Conservation (phyloP, 1,139 yeast genomes). For the Yamadazyma trypodendri region DNA sequence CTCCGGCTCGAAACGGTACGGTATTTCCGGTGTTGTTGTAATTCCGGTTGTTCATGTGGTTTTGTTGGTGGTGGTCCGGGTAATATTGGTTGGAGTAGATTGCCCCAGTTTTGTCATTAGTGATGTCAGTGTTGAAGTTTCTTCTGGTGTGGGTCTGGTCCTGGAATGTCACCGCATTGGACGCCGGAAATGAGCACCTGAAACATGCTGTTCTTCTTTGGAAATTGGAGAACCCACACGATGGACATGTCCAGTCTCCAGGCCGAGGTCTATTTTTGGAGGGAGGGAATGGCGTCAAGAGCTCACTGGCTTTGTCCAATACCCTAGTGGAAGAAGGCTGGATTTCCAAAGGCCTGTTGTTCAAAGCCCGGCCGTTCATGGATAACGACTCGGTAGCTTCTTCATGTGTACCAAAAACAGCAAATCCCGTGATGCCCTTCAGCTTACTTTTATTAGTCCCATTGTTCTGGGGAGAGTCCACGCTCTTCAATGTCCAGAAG, state of each 20-base stretch:
- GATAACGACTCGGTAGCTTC: slow-evolving; percentile 77
- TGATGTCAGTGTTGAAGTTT: background rate
- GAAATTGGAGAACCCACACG: slow-evolving; percentile 93
- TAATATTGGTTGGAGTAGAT: slow-evolving; percentile 4
- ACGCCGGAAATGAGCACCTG: slow-evolving; percentile 88
- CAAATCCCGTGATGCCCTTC: slow-evolving; percentile 68
- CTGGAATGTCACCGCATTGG: slow-evolving; percentile 65
- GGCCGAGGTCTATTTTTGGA: slow-evolving; percentile 91
- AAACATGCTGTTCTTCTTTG: slow-evolving; percentile 94
- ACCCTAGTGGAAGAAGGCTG: slow-evolving; percentile 82
- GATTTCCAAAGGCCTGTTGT: slow-evolving; percentile 76
- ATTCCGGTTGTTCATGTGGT: slow-evolving; percentile 17
- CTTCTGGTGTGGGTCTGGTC: slow-evolving; percentile 34
- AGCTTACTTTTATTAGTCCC: slow-evolving; percentile 11
- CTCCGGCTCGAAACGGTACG: slow-evolving; percentile 95
- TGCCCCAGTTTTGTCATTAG: slow-evolving; percentile 1
- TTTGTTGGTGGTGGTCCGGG: slow-evolving; percentile 9
- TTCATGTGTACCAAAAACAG: slow-evolving; percentile 79
- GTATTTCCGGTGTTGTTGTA: slow-evolving; percentile 12
- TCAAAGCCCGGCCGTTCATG: slow-evolving; percentile 76
- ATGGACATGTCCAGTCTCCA: slow-evolving; percentile 97
- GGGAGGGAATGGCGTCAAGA: slow-evolving; percentile 81
- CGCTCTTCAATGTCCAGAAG: slow-evolving; percentile 77
- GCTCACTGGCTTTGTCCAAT: slow-evolving; percentile 76
- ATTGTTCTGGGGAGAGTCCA: slow-evolving; percentile 30